Evolutionary conservation across 768 basidiomycete species (phyloP).

Genomic region (Jaapia argillacea): DNA sequence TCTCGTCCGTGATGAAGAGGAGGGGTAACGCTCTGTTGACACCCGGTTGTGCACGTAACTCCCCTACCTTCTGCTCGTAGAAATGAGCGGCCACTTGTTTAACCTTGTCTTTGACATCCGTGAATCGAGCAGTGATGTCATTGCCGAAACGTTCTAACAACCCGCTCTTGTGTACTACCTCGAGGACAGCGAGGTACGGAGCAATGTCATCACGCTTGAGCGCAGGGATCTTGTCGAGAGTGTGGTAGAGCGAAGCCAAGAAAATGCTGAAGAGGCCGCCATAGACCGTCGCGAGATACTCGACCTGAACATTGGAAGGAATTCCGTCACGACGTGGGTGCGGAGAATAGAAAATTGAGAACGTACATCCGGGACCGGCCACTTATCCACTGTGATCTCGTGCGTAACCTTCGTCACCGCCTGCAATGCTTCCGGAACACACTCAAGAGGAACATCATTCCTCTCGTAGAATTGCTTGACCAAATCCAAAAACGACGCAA

Average conservation of each 20-base stretch:
- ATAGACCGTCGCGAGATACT: slow-evolving; percentile 58
- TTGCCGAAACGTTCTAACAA: slow-evolving; percentile 66
- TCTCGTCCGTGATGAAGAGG: slow-evolving; percentile 76
- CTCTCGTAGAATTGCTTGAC: slow-evolving; percentile 84
- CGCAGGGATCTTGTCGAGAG: slow-evolving; percentile 67
- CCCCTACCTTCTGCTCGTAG: slow-evolving; percentile 54
- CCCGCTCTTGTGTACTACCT: slow-evolving; percentile 58
- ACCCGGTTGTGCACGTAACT: slow-evolving; percentile 59
- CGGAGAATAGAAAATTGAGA: slow-evolving; percentile 4
- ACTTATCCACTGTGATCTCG: slow-evolving; percentile 63
- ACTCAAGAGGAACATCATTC: slow-evolving; percentile 88
- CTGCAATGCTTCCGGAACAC: slow-evolving; percentile 82
- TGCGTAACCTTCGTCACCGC: slow-evolving; percentile 59
- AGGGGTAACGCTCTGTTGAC: slow-evolving; percentile 77
- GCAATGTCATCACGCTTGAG: slow-evolving; percentile 64
- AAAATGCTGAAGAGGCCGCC: slow-evolving; percentile 79
- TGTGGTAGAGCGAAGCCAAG: slow-evolving; percentile 74
- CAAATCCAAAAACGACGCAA: slow-evolving; percentile 72
- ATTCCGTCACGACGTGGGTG: slow-evolving; percentile 3
- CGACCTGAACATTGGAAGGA: slow-evolving; percentile 34
- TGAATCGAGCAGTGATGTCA: slow-evolving; percentile 56
- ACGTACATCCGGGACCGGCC: slow-evolving; percentile 80
- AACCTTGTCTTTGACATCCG: slow-evolving; percentile 59
- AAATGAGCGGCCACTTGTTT: slow-evolving; percentile 47
- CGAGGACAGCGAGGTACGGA: slow-evolving; percentile 56